Conservation (phyloP, 2,329 filamentous ascomycete species). For the Scytalidium lignicola region DNA sequence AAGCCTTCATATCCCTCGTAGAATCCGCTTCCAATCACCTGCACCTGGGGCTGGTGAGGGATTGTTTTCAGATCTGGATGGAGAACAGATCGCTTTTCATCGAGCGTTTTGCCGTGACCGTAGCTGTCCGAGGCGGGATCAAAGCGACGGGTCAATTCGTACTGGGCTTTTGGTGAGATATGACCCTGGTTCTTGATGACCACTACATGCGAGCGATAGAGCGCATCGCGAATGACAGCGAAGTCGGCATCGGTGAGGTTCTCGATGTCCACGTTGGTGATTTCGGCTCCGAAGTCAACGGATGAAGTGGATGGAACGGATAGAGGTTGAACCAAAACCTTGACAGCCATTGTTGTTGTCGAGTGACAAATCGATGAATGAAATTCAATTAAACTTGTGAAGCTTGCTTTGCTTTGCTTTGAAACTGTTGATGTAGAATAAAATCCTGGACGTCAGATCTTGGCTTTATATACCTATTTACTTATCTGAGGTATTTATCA, state of each 20-base stretch:
- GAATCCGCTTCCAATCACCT: slow-evolving; percentile 73
- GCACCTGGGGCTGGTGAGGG: slow-evolving; percentile 73
- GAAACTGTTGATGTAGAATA: too few species aligned
- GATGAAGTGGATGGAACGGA: slow-evolving; percentile 21
- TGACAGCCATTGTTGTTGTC: slow-evolving; percentile 24
- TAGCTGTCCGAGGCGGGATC: slow-evolving; percentile 62
- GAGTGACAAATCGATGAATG: neutral
- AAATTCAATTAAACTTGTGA: too few species aligned
- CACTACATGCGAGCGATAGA: slow-evolving; percentile 65
- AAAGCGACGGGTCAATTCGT: slow-evolving; percentile 67
- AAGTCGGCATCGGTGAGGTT: slow-evolving; percentile 62
- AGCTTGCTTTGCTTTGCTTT: too few species aligned
- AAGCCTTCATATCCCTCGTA: slow-evolving; percentile 67
- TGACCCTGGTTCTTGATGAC: slow-evolving; percentile 64
- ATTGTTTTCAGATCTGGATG: slow-evolving; percentile 78
- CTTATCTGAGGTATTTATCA: too few species aligned
- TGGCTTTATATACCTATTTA: too few species aligned
- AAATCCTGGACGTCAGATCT: too few species aligned
- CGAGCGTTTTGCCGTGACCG: slow-evolving; percentile 71
- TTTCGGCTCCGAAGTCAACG: slow-evolving; percentile 56
- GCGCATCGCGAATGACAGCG: slow-evolving; percentile 53
- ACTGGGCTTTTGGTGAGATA: slow-evolving; percentile 65
- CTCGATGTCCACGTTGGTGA: slow-evolving; percentile 55
- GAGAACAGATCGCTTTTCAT: slow-evolving; percentile 60
- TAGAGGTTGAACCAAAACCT: slow-evolving; percentile 21